Percentiles rank a stretch among this genome's conserved stretches.
These are phyloP conservation scores for Dendrobium chrysotoxum DNA, from an alignment of 106 monocot species.

Conservation along the genomic window DNA sequence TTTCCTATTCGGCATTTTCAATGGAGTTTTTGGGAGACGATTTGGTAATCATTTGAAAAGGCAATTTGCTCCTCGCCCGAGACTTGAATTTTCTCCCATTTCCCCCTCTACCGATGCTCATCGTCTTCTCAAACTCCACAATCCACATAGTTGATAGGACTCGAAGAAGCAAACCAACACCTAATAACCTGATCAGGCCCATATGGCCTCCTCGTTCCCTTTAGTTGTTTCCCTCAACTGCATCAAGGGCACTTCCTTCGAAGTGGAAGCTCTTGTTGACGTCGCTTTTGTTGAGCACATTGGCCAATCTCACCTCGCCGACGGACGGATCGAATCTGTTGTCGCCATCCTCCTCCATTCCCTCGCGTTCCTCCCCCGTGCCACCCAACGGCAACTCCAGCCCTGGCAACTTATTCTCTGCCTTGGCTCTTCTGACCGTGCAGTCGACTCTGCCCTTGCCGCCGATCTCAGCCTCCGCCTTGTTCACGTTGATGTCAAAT, in stretches of 20 bases:
- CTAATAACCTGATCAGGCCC: neutral
- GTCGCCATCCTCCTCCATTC: constrained; percentile 72
- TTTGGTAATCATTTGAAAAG: too few relatives aligned
- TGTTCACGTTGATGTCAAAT: constrained; percentile 69
- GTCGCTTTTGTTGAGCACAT: constrained; percentile 77
- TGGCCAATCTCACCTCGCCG: constrained; percentile 46
- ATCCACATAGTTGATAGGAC: neutral
- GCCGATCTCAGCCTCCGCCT: constrained; percentile 79
- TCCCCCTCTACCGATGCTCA: neutral
- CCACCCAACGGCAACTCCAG: constrained; percentile 78
- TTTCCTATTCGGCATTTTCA: too few relatives aligned
- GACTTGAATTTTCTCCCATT: neutral
- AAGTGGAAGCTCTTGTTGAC: constrained; percentile 52
- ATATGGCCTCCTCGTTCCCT: constrained; percentile 22
- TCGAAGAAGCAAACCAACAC: neutral
- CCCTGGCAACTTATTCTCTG: constrained; percentile 85
- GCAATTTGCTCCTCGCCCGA: too few relatives aligned
- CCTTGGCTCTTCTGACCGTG: constrained; percentile 81
- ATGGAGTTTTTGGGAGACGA: too few relatives aligned
- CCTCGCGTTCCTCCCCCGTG: constrained; percentile 82
- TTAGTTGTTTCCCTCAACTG: constrained; percentile 87
- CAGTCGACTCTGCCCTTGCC: constrained; percentile 73
- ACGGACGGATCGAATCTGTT: constrained; percentile 65
- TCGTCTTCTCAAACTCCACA: neutral
- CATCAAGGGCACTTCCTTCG: constrained; percentile 66